Conservation (phyloP, 75 land plant genomes). For the Cupressus sempervirens region DNA sequence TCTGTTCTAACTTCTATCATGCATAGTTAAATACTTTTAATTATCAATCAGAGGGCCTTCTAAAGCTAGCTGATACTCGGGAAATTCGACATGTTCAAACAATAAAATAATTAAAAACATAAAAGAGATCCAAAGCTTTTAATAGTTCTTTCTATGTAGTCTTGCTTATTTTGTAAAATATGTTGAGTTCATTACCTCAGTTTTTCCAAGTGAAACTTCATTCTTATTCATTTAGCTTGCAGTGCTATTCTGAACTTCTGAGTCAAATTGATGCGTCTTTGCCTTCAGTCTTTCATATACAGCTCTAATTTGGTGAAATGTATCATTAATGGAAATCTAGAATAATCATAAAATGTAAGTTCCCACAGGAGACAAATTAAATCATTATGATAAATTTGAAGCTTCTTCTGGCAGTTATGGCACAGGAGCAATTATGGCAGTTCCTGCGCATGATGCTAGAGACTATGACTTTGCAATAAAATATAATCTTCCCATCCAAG, state of each 20-base stretch:
- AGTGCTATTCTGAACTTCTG: not conserved
- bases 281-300: not conserved
- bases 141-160: not conserved
- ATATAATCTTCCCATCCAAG: slow-evolving; percentile 57
- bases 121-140: not conserved
- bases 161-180: not conserved
- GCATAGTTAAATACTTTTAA: not conserved
- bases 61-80: not conserved
- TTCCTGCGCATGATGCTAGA: slow-evolving; percentile 90
- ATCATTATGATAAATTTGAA: not conserved
- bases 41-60: not conserved
- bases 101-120: not conserved
- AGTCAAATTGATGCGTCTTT: not conserved
- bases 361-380: not conserved
- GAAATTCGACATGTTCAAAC: not conserved
- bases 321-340: not conserved
- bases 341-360: not conserved
- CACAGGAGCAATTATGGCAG: slow-evolving; percentile 98
- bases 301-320: not conserved
- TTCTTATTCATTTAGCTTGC: not conserved
- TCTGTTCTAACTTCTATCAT: not conserved
- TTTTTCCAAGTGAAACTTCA: not conserved
- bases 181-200: not conserved
- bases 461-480: slow-evolving; percentile 85
- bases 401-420: slow-evolving; percentile 63